Evolutionary conservation across 768 basidiomycete genomes (phyloP).

Genomic region (Termitomyces sp.): DNA sequence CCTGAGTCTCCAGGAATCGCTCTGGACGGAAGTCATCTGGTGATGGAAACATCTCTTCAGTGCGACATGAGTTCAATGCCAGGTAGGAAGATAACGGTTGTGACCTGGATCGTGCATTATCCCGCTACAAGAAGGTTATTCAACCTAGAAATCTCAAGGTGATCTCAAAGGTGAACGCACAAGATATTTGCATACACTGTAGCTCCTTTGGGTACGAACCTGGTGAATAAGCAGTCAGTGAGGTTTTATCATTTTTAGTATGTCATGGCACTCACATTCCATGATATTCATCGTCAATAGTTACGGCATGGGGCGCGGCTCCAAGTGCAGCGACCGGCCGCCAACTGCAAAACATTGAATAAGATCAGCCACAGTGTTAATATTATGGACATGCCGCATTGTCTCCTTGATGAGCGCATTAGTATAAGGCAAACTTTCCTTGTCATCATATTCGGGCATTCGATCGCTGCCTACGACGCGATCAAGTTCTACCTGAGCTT

Average conservation of each 20-base stretch:
- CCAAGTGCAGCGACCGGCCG: constrained; percentile 11
- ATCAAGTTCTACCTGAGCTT: constrained; percentile 35
- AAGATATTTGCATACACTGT: constrained; percentile 32
- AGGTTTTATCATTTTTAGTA: too few species aligned
- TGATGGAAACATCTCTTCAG: constrained; percentile 21
- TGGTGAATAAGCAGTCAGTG: neutral
- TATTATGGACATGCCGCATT: constrained; percentile 19
- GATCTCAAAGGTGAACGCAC: constrained; percentile 12
- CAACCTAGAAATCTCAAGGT: neutral
- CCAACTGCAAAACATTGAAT: constrained; percentile 5
- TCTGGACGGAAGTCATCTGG: constrained; percentile 33
- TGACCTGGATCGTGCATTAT: constrained; percentile 27
- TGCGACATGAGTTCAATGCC: neutral
- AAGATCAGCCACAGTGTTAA: too few species aligned
- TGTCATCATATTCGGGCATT: constrained; percentile 33
- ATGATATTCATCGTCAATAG: constrained; percentile 29
- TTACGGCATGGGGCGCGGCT: constrained; percentile 31
- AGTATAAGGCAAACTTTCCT: constrained; percentile 28
- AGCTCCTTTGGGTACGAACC: constrained; percentile 31
- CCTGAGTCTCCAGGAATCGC: constrained; percentile 28
- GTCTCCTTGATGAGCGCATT: constrained; percentile 34
- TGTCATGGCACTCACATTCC: constrained; percentile 20
- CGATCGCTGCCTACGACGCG: constrained; percentile 28
- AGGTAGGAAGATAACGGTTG: neutral
- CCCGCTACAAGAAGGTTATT: constrained; percentile 14